phyloP scores from a whole-genome alignment of 2,329 filamentous ascomycete genomes.

The Fusarium redolens region DNA sequence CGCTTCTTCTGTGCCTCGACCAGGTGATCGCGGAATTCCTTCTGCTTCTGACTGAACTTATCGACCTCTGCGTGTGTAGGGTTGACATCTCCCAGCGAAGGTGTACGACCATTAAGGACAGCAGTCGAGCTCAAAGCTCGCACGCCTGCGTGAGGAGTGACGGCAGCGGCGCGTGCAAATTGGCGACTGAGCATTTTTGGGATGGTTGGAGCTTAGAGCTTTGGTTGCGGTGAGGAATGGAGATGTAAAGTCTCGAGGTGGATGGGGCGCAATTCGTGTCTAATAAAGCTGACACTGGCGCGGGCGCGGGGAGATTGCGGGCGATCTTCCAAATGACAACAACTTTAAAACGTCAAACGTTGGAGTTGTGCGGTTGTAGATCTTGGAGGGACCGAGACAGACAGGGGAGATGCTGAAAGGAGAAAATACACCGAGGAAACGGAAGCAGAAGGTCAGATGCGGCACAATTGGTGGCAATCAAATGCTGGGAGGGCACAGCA shows the following conservation, averaged over 20 bases:
- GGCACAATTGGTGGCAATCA: slow-evolving; percentile 42
- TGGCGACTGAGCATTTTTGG: slow-evolving; percentile 62
- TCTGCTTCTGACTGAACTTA: slow-evolving; percentile 85
- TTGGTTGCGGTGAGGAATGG: slow-evolving; percentile 12
- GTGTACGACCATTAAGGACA: slow-evolving; percentile 61
- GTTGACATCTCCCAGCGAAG: slow-evolving; percentile 88
- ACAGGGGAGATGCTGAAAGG: slow-evolving; percentile 34
- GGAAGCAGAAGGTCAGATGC: slow-evolving; percentile 42
- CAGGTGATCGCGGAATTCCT: slow-evolving; percentile 85
- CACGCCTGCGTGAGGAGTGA: slow-evolving; percentile 59
- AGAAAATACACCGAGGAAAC: slow-evolving; percentile 34
- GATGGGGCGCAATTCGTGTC: slow-evolving; percentile 31
- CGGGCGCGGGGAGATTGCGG: slow-evolving; percentile 23
- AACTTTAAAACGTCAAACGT: slow-evolving; percentile 36
- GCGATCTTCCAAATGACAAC: slow-evolving; percentile 25
- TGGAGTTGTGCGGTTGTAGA: slow-evolving; percentile 20
- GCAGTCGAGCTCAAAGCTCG: slow-evolving; percentile 70
- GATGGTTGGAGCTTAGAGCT: slow-evolving; percentile 32
- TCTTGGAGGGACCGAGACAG: slow-evolving; percentile 27
- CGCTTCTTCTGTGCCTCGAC: slow-evolving; percentile 81
- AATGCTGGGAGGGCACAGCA: slow-evolving; percentile 41
- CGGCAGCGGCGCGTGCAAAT: slow-evolving; percentile 58
- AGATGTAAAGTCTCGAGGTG: slow-evolving; percentile 21
- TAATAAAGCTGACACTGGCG: slow-evolving; percentile 33
- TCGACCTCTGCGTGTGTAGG: slow-evolving; percentile 71